Conservation (phyloP, 768 basidiomycete genomes). For the Lactifluus volemus region DNA sequence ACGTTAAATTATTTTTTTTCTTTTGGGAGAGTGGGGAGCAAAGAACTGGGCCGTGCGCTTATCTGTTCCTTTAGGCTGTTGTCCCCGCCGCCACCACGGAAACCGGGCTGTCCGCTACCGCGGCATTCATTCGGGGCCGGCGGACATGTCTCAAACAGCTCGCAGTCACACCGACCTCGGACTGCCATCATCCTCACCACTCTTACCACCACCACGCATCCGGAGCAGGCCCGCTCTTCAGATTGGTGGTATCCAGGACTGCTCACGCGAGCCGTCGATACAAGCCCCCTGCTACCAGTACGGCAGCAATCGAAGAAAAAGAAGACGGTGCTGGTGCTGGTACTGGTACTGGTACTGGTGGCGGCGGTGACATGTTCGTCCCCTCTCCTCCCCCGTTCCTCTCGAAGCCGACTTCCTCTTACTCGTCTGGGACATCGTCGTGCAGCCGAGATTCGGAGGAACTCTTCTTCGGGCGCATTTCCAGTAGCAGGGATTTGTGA, state of each 20-base stretch:
- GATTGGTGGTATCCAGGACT: background rate
- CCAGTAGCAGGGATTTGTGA: background rate
- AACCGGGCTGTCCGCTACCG: background rate
- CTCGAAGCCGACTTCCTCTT: slow-evolving; percentile 6
- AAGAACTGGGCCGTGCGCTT: background rate
- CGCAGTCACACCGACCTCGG: background rate
- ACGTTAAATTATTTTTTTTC: background rate
- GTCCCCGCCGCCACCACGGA: background rate
- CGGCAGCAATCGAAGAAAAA: background rate
- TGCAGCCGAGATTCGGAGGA: slow-evolving; percentile 6
- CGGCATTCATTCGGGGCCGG: background rate
- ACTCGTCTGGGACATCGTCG: slow-evolving; percentile 1
- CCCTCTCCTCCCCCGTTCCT: background rate
- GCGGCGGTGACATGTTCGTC: background rate
- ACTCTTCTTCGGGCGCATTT: slow-evolving; percentile 1
- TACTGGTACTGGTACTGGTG: too few species aligned
- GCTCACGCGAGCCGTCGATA: background rate
- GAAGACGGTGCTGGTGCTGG: background rate
- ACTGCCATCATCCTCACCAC: background rate
- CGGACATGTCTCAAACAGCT: background rate
- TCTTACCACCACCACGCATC: background rate
- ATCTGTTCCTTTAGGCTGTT: background rate
- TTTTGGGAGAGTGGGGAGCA: background rate
- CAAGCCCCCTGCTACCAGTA: background rate
- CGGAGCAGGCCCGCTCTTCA: background rate